Percentiles rank a stretch among this genome's conserved stretches.
Evolutionary conservation across 2,329 filamentous ascomycete genomes (phyloP).

Genomic region (Fusarium floridanum): DNA sequence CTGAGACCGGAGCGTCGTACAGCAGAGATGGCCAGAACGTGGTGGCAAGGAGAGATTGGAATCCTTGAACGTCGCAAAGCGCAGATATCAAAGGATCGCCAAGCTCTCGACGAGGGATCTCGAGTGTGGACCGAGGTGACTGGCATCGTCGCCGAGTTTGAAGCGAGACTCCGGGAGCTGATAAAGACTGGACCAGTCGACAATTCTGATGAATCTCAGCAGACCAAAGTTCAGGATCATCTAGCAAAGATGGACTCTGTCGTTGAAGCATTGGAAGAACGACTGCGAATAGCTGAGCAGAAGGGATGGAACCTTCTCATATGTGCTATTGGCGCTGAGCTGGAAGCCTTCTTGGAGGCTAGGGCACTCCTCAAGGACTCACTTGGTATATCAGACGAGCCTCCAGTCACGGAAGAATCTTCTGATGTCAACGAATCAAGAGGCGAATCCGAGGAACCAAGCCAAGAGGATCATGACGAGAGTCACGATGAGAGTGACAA

Average conservation of each 20-base stretch:
- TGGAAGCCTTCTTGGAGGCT: constrained; percentile 75
- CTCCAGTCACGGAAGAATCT: constrained; percentile 12
- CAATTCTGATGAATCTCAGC: constrained; percentile 51
- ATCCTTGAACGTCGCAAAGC: constrained; percentile 67
- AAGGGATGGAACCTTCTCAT: constrained; percentile 81
- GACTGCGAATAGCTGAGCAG: constrained; percentile 67
- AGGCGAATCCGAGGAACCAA: neutral
- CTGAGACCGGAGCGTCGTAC: constrained; percentile 76
- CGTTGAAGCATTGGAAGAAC: constrained; percentile 66
- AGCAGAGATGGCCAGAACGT: constrained; percentile 76
- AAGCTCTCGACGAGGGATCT: constrained; percentile 76
- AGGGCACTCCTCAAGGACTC: constrained; percentile 63
- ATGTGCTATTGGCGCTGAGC: constrained; percentile 80
- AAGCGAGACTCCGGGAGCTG: constrained; percentile 69
- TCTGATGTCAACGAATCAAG: constrained; percentile 2
- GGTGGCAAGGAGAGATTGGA: constrained; percentile 75
- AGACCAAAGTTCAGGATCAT: constrained; percentile 59
- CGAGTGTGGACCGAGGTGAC: constrained; percentile 75
- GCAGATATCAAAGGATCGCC: constrained; percentile 71
- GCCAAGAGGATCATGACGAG: constrained; percentile 21
- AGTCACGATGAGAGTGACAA: constrained; percentile 54
- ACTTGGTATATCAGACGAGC: constrained; percentile 25
- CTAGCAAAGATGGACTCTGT: constrained; percentile 69
- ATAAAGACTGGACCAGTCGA: constrained; percentile 57
- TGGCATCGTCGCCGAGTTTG: constrained; percentile 72